Conservation (phyloP, 2,329 filamentous ascomycete species). For the Stachybotrys chartarum region DNA sequence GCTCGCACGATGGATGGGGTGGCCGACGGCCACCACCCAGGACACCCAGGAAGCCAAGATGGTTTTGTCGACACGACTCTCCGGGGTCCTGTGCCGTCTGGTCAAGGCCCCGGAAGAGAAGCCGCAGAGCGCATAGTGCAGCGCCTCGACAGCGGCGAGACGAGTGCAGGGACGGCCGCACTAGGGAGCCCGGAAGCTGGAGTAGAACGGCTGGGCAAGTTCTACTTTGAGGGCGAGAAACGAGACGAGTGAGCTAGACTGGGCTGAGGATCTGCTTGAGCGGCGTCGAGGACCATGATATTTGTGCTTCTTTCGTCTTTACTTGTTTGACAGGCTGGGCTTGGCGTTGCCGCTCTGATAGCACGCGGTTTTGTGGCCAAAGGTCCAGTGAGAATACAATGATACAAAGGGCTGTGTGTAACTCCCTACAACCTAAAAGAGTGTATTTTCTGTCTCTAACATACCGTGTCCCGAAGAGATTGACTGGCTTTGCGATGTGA, state of each 20-base stretch:
- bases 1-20: slow-evolving; percentile 62
- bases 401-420: no score
- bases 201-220: slow-evolving; percentile 45
- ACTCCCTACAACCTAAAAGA: no score
- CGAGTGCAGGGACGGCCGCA: slow-evolving; percentile 24
- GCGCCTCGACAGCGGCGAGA: slow-evolving; percentile 45
- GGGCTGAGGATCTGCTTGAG: neutral
- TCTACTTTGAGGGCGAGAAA: slow-evolving; percentile 51
- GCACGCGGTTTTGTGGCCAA: no score
- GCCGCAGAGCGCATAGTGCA: slow-evolving; percentile 59
- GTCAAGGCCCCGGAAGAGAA: slow-evolving; percentile 30
- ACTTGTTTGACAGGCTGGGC: neutral
- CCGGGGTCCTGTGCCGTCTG: slow-evolving; percentile 44
- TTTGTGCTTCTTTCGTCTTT: neutral
- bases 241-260: slow-evolving; percentile 6
- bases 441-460: no score
- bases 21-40: slow-evolving; percentile 42
- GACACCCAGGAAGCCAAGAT: slow-evolving; percentile 42
- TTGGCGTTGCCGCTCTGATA: no score
- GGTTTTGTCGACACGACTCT: slow-evolving; percentile 59
- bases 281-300: neutral
- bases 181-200: slow-evolving; percentile 37
- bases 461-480: no score
- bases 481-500: no score
- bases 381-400: no score